Percentiles rank a stretch among this genome's conserved stretches.
These are phyloP conservation scores for Spencermartinsiella europaea DNA, from an alignment of 805 yeast species.

Conservation along the genomic window DNA sequence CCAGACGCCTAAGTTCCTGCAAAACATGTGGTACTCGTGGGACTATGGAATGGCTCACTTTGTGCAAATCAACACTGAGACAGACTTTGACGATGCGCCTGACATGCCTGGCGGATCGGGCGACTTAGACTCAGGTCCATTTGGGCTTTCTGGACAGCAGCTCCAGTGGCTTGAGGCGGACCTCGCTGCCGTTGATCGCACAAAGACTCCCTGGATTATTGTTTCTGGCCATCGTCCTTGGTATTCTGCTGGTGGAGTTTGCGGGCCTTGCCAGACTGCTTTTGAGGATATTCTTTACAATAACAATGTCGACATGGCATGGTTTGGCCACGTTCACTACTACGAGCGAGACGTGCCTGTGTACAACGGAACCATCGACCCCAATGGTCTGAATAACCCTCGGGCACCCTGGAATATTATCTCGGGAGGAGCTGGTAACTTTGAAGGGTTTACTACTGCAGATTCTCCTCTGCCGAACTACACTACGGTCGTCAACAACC, in stretches of 20 bases:
- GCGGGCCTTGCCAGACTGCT: conserved; percentile 18
- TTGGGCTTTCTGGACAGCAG: conserved; percentile 22
- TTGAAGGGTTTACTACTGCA: conserved; percentile 23
- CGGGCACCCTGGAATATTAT: conserved; percentile 28
- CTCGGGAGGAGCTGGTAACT: conserved; percentile 30
- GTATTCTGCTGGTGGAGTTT: conserved; percentile 26
- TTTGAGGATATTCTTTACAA: conserved; percentile 20
- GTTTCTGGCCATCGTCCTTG: conserved; percentile 31
- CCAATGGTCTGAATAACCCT: conserved; percentile 29
- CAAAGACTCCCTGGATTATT: conserved; percentile 25
- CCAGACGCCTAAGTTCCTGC: conserved; percentile 21
- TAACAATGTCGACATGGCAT: conserved; percentile 22
- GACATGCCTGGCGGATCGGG: conserved; percentile 13
- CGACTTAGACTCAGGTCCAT: conserved; percentile 20
- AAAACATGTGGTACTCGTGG: conserved; percentile 31
- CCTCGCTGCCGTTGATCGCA: conserved; percentile 26
- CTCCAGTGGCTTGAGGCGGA: conserved; percentile 28
- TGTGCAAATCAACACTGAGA: conserved; percentile 27
- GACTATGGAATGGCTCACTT: conserved; percentile 31
- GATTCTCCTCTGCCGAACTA: conserved; percentile 8
- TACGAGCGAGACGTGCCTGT: conserved; percentile 23
- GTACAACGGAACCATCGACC: conserved; percentile 22
- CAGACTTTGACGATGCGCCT: conserved; percentile 24
- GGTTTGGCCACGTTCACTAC: conserved; percentile 23
- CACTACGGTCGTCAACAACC: conserved; percentile 3